Base-by-base conservation (phyloP, 2,329 filamentous ascomycete species). In the Claviceps humidiphila region DNA sequence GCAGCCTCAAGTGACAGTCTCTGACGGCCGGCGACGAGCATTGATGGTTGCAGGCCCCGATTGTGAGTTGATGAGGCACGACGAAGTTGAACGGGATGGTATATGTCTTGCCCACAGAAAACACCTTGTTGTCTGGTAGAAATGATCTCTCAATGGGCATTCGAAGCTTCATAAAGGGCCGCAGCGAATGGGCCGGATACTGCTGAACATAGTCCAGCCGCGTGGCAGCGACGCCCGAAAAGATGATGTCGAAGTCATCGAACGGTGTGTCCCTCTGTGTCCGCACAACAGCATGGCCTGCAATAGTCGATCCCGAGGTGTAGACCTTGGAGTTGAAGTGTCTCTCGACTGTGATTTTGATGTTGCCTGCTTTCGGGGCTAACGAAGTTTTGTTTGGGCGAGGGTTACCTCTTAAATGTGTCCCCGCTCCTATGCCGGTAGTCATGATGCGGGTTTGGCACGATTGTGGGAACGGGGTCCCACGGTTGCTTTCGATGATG, bases 11-110 rank as follows among this genome's bases (percentile, higher is more conserved):
- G 64, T 81, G 78, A 47, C 74, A 68, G 38, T 76, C 75, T 51
- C 70, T 69, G 34, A 81, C 67, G 47, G 66, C 66, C n/a, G 68
- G 65, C 42, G 68, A 68, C 42, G 68, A 64, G 51, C 72, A 69
- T 30, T 62, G 58, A 65, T 81, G 77, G 58, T 67, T 74, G 68
- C 78, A 81, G 17, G 77, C 76, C 54, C 71, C 72, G 49, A 80
- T 67, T 17, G 77, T 80, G 54, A 81, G 73, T 51, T 79, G 72
- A 57, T 70, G 68, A n/a, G 78, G 78, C 16, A 81, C 71, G 53
- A 81, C 73, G 57, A 81, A 81, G 65, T 77, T 65, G 66, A 81
- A 78, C n/a, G 77, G 77, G 24, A 81, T 63, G 14, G 60, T 70
- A 63, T 78, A 77, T 26, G 68, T 69, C 56, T 63, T 62, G 2